These are phyloP conservation scores for Bretziella fagacearum DNA, from an alignment of 2,329 filamentous ascomycete species.

Conservation along the genomic window DNA sequence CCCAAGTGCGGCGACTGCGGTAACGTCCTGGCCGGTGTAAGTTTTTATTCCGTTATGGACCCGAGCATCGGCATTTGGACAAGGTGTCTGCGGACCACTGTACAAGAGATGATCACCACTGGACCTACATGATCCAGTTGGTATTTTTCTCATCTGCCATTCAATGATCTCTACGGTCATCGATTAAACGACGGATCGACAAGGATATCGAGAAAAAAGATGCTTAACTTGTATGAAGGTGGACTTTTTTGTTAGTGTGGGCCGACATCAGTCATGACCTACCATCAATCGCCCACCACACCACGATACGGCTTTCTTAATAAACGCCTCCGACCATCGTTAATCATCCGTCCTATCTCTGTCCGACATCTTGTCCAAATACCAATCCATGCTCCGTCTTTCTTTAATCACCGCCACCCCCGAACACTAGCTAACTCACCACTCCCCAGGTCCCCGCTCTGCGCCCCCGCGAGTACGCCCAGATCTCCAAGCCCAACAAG, in stretches of 20 bases:
- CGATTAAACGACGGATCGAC: too few relatives aligned
- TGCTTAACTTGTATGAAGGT: too few relatives aligned
- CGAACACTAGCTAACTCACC: not conserved
- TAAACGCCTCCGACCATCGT: too few relatives aligned
- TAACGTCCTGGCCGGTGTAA: conserved; percentile 92
- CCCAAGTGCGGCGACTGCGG: conserved; percentile 99
- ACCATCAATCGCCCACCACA: too few relatives aligned
- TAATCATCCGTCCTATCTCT: not conserved
- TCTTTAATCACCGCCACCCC: not conserved
- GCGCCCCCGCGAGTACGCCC: conserved; percentile 92
- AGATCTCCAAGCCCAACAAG: conserved; percentile 98
- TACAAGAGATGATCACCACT: too few relatives aligned
- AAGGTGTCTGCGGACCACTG: not conserved
- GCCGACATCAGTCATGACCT: too few relatives aligned
- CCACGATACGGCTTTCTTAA: too few relatives aligned
- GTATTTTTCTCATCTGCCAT: too few relatives aligned
- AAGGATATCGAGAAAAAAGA: too few relatives aligned
- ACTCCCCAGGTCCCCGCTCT: conserved; percentile 67
- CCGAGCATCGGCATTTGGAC: conserved; percentile 8
- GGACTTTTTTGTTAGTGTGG: too few relatives aligned
- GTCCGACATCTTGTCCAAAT: not conserved
- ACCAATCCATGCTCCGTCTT: not conserved
- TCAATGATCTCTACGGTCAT: not conserved
- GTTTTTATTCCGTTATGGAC: conserved; percentile 27
- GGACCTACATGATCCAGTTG: too few relatives aligned